Evolutionary conservation across 306 rosid species (phyloP).

Genomic region (Cercis canadensis): DNA sequence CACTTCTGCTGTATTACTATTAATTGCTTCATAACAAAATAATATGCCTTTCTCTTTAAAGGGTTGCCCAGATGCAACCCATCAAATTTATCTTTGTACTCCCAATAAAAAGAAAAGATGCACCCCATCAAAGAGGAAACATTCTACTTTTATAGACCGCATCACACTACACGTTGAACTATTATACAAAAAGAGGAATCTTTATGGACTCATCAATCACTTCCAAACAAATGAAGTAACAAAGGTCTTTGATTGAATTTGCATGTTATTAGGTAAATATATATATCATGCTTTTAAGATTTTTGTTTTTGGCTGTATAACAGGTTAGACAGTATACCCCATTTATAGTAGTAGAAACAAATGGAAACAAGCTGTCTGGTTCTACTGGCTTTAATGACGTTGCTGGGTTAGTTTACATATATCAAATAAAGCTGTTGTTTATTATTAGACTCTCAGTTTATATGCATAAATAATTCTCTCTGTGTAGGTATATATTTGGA

Average conservation of each 20-base stretch:
- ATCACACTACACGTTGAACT: not conserved
- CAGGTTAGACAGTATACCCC: constrained; percentile 84
- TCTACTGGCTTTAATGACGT: constrained; percentile 78
- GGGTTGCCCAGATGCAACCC: not conserved
- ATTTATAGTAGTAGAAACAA: constrained; percentile 75
- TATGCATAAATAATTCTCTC: constrained; percentile 17
- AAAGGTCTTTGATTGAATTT: not conserved
- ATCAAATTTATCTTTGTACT: too few relatives aligned
- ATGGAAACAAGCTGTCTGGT: constrained; percentile 82
- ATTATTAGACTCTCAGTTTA: constrained; percentile 7
- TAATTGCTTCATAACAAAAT: not conserved
- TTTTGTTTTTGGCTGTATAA: not conserved
- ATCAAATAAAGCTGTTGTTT: constrained; percentile 4
- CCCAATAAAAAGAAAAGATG: too few relatives aligned
- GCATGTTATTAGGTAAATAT: not conserved
- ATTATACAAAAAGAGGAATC: not conserved
- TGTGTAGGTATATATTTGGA: constrained; percentile 79
- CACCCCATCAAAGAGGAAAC: not conserved
- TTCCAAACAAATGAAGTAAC: not conserved
- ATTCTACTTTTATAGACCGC: not conserved
- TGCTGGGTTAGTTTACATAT: constrained; percentile 66
- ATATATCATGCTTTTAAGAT: constrained; percentile 6
- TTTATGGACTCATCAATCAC: constrained; percentile 4
- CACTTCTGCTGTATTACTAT: not conserved
- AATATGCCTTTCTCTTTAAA: not conserved